Base-by-base conservation (phyloP, 208 protist species). In the Trypanosomatidae sp. region DNA sequence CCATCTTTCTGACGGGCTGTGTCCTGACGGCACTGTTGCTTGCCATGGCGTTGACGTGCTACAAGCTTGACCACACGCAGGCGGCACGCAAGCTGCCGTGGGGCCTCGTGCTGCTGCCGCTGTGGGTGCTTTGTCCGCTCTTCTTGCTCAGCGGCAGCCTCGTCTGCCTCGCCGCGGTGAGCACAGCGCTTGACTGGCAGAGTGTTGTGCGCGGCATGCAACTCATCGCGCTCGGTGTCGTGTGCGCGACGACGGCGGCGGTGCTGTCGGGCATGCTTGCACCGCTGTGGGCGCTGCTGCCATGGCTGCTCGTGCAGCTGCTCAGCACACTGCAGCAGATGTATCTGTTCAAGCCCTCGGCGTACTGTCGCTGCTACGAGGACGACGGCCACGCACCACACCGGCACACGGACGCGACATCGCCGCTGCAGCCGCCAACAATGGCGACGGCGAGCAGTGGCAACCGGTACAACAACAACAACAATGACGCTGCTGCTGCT, bases 241-340 rank as follows among this genome's bases (percentile, higher is more conserved):
- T 52, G 24, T 21, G 38, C 18, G 59, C 51, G 4, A 57, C 53
- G n/a, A 55, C 62, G 32, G 56, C 62, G 5, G 60, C 64, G 22
- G 69, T 53, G n/a, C 53, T 80, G 6, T 54, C 60, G n/a, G 60
- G 53, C 40, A 41, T 49, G 32, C 33, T 64, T 18, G 20, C 38
- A 8, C 49, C 59, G 6, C n/a, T 50, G 2, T 41, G 33, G n/a
- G 61, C 74, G 15, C 52, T 84, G 26, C 41, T 61, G 19, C 56
- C 66, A 22, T 60, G 54, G 40, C 20, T 60, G 24, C 33, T 57
- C 2, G 58, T 62, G 47, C 75, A 68, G 41, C 46, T 43, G 19
- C 11, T 76, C 16, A 40, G 59, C 24, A 53, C 53, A 2, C 21
- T 52, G 42, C 48, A 50, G 7, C 42, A 60, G 18, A n/a, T 77